A percentile compares a stretch with the other conserved stretches of the same genome.
Evolutionary conservation across 176 grass and related monocot genomes (phyloP).

Genomic region (Ananas comosus): DNA sequence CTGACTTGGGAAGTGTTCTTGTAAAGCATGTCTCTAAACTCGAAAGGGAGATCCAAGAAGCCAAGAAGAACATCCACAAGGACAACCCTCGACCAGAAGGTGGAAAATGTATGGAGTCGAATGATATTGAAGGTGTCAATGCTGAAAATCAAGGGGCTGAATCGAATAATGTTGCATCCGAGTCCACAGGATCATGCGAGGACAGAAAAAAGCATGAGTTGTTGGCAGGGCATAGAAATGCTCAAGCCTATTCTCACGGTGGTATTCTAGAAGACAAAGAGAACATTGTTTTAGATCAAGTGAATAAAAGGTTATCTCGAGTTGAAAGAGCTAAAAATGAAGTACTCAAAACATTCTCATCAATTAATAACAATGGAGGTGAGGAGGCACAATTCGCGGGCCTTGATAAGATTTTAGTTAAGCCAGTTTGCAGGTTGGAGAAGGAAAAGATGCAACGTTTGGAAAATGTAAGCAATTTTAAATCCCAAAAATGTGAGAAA

Average conservation of each 20-base stretch:
- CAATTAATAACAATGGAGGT: slow-evolving; percentile 22
- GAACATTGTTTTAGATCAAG: slow-evolving; percentile 24
- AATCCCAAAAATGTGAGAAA: slow-evolving; percentile 2
- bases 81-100: slow-evolving; percentile 19
- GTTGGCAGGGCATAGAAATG: neutral
- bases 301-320: slow-evolving; percentile 35
- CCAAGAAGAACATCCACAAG: slow-evolving; percentile 29
- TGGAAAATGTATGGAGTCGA: slow-evolving; percentile 10
- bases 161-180: neutral
- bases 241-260: slow-evolving; percentile 1
- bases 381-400: neutral
- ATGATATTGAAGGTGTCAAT: neutral
- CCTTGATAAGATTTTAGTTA: slow-evolving; percentile 50
- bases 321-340: slow-evolving; percentile 50
- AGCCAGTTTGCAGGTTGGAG: slow-evolving; percentile 37
- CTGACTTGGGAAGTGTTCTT: slow-evolving; percentile 43
- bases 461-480: slow-evolving; percentile 16
- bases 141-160: neutral
- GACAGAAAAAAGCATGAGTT: slow-evolving; percentile 10
- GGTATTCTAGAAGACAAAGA: slow-evolving; percentile 39
- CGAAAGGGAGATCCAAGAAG: slow-evolving; percentile 52
- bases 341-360: slow-evolving; percentile 39
- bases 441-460: slow-evolving; percentile 40
- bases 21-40: slow-evolving; percentile 54
- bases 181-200: slow-evolving; percentile 14